Conservation (phyloP, 805 yeast species). For the Wickerhamiella cacticola region DNA sequence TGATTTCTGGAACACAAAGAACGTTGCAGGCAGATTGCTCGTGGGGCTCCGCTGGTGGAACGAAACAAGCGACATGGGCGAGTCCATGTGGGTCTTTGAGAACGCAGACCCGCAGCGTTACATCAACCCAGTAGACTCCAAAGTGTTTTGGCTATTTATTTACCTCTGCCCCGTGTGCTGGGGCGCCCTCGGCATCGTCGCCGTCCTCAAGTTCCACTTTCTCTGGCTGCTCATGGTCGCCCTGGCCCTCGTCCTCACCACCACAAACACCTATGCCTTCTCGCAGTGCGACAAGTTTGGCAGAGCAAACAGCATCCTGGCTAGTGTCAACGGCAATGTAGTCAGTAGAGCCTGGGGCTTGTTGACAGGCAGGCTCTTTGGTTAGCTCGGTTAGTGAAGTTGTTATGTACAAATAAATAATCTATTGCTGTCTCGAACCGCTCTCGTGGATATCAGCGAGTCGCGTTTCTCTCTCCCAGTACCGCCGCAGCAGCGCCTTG, state of each 20-base stretch:
- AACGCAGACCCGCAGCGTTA: slow-evolving; percentile 53
- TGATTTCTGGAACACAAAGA: slow-evolving; percentile 90
- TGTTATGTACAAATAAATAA: slow-evolving; percentile 6
- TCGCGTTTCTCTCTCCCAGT: slow-evolving; percentile 5
- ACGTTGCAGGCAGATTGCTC: slow-evolving; percentile 75
- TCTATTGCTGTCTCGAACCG: too few relatives aligned
- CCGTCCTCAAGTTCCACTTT: slow-evolving; percentile 68
- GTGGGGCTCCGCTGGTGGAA: slow-evolving; percentile 97
- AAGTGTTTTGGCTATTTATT: slow-evolving; percentile 71
- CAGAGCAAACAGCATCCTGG: slow-evolving; percentile 55
- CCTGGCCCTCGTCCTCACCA: slow-evolving; percentile 58
- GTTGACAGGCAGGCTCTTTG: slow-evolving; percentile 17
- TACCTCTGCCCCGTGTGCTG: slow-evolving; percentile 69
- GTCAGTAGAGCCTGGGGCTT: slow-evolving; percentile 15
- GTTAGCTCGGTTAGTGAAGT: background rate
- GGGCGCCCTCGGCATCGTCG: slow-evolving; percentile 62
- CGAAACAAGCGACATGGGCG: slow-evolving; percentile 54
- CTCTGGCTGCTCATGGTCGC: slow-evolving; percentile 34
- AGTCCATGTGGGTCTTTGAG: slow-evolving; percentile 78
- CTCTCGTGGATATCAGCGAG: background rate
- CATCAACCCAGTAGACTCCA: slow-evolving; percentile 85
- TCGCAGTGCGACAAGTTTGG: slow-evolving; percentile 89
- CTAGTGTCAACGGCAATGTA: slow-evolving; percentile 23
- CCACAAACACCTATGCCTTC: slow-evolving; percentile 80
- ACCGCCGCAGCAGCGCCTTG: slow-evolving; percentile 10